Base-by-base conservation (phyloP, 345 rosid genomes). In the Aegle marmelos region DNA sequence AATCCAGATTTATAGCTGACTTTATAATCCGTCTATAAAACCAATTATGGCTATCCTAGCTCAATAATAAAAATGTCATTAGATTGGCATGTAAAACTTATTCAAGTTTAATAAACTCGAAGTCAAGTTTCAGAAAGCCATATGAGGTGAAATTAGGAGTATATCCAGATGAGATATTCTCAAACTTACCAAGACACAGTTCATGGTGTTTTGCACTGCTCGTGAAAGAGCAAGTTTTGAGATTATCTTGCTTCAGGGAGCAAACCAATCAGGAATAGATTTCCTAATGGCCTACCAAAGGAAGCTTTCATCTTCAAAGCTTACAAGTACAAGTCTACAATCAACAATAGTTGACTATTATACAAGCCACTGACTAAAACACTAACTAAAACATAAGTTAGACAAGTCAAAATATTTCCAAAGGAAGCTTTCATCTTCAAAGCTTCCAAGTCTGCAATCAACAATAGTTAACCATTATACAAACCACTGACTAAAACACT, bases 181-280 rank as follows among this genome's bases (percentile, higher is more conserved):
- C 74, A 67, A 45, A 27, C 36, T 45, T 65, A 60, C 73, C 22
- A 7, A 5, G 22, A 67, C 27, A 27, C 64, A 70, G 25, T 45
- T 37, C 19, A 63, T 7, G 24, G 37, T 14, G 33, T 54, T 64
- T 53, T 36, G 27, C 58, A 71, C 56, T 68, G 67, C 74, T 66
- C 34, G 2, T 0, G 3, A 19, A 59, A 24, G 50, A 39, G 53
- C 4, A 61, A 76, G 65, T 24, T 68, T 41, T 64, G 16, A 77
- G 62, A 45, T 14, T 17, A 65, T 62, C 77, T 75, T 16, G 19
- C 34, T 82, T 50, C 75, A 54, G 70, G 81, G 63, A 74, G 81
- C 79, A 80, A 70, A 65, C 77, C 22, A 60, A 60, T 37, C 24
- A n/a, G 62, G 62, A 70, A 77, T 5, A 2, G 2, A 56, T 58